These are phyloP conservation scores for Yamadazyma friedrichii DNA, from an alignment of 1,139 yeast genomes.

Conservation along the genomic window DNA sequence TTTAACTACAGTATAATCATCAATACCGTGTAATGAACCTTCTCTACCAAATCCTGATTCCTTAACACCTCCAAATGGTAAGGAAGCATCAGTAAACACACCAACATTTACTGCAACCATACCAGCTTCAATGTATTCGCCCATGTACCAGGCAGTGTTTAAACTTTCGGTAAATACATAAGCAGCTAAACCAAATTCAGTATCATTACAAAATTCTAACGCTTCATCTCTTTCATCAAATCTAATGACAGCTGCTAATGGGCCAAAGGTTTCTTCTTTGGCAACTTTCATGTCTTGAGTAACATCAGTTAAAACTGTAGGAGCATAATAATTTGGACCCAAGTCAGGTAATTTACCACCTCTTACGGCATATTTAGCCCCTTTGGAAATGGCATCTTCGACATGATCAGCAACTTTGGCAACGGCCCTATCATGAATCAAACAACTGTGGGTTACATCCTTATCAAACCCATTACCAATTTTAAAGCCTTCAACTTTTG, in stretches of 20 bases:
- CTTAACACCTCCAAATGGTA: slow-evolving; percentile 51
- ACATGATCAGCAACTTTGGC: slow-evolving; percentile 40
- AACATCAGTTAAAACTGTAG: slow-evolving; percentile 40
- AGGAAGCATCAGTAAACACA: slow-evolving; percentile 44
- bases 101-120: slow-evolving; percentile 51
- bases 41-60: slow-evolving; percentile 52
- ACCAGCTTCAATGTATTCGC: slow-evolving; percentile 43
- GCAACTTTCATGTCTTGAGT: slow-evolving; percentile 39
- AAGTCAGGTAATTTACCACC: slow-evolving; percentile 41
- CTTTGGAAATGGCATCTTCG: slow-evolving; percentile 41
- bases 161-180: slow-evolving; percentile 44
- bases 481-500: slow-evolving; percentile 31
- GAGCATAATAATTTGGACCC: slow-evolving; percentile 41
- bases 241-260: slow-evolving; percentile 42
- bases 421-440: slow-evolving; percentile 41
- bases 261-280: slow-evolving; percentile 48
- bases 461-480: slow-evolving; percentile 45
- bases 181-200: slow-evolving; percentile 46
- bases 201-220: slow-evolving; percentile 34
- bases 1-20: slow-evolving; percentile 43
- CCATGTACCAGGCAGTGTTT: slow-evolving; percentile 54
- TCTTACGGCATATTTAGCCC: slow-evolving; percentile 39
- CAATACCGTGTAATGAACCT: slow-evolving; percentile 48
- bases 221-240: slow-evolving; percentile 43
- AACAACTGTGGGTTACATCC: slow-evolving; percentile 46